These are phyloP conservation scores for Fusarium nanum DNA, from an alignment of 2,329 filamentous ascomycete species.

Conservation along the genomic window DNA sequence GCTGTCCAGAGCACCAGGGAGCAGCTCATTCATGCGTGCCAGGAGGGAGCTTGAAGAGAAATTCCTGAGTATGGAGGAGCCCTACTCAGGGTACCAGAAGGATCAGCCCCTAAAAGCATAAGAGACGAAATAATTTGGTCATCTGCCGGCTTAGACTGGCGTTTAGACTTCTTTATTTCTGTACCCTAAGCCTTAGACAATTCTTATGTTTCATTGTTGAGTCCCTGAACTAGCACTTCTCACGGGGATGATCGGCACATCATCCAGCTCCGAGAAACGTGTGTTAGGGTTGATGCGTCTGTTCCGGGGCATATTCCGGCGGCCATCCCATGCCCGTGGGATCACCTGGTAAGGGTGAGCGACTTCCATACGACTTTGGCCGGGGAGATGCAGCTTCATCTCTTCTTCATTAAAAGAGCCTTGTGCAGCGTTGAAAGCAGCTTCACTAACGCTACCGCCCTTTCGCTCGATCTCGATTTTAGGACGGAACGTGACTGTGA, in stretches of 20 bases:
- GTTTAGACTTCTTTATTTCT: no score
- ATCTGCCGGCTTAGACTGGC: no score
- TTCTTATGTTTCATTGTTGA: no score
- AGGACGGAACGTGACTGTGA: slow-evolving; percentile 52
- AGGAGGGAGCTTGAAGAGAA: no score
- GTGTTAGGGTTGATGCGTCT: neutral
- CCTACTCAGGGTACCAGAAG: no score
- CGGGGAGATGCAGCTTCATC: slow-evolving; percentile 10
- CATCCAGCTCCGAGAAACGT: neutral
- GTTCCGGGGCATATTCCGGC: neutral
- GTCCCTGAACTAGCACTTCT: rapidly evolving
- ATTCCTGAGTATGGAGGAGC: no score
- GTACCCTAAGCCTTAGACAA: no score
- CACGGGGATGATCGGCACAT: neutral
- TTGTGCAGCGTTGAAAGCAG: neutral
- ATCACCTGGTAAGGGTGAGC: neutral
- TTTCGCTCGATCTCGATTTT: slow-evolving; percentile 33
- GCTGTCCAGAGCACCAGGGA: no score
- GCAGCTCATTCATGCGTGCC: no score
- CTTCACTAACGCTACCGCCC: slow-evolving; percentile 31
- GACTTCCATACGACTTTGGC: neutral
- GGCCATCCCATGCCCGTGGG: neutral
- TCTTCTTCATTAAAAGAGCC: neutral
- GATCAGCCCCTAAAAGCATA: no score
- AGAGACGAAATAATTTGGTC: no score